Conservation (phyloP, 306 rosid species). For the Rosa persica region DNA sequence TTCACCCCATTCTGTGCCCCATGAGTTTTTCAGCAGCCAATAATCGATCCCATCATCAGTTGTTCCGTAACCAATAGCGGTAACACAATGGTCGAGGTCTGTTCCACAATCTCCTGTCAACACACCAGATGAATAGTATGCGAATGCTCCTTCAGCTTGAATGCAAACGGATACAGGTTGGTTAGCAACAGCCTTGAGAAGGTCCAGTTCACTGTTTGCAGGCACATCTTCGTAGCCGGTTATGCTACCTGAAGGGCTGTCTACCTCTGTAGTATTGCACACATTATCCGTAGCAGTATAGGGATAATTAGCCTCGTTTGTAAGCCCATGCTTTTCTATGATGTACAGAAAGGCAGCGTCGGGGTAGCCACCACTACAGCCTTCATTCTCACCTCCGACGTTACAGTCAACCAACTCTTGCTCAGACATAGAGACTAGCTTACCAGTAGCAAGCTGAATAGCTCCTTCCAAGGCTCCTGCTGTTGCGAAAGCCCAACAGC, state of each 20-base stretch:
- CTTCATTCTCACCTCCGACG: constrained; percentile 33
- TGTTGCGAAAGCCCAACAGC: constrained; percentile 51
- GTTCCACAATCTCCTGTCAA: constrained; percentile 46
- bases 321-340: constrained; percentile 32
- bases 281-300: constrained; percentile 33
- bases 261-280: constrained; percentile 24
- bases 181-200: constrained; percentile 36
- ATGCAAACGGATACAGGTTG: constrained; percentile 49
- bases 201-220: constrained; percentile 28
- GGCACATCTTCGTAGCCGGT: constrained; percentile 39
- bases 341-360: constrained; percentile 50
- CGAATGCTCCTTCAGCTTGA: constrained; percentile 41
- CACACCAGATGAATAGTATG: constrained; percentile 37
- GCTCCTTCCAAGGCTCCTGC: constrained; percentile 49
- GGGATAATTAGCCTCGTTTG: constrained; percentile 36
- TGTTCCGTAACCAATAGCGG: constrained; percentile 42
- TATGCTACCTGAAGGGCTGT: constrained; percentile 22
- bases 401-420: constrained; percentile 56
- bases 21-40: constrained; percentile 55
- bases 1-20: constrained; percentile 52
- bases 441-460: constrained; percentile 17
- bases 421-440: constrained; percentile 34
- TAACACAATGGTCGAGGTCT: constrained; percentile 42
- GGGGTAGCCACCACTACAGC: constrained; percentile 42
- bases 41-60: constrained; percentile 37